Base-by-base conservation (phyloP, 192 early-diverging fungal genomes). In the Entrophospora sp. region DNA sequence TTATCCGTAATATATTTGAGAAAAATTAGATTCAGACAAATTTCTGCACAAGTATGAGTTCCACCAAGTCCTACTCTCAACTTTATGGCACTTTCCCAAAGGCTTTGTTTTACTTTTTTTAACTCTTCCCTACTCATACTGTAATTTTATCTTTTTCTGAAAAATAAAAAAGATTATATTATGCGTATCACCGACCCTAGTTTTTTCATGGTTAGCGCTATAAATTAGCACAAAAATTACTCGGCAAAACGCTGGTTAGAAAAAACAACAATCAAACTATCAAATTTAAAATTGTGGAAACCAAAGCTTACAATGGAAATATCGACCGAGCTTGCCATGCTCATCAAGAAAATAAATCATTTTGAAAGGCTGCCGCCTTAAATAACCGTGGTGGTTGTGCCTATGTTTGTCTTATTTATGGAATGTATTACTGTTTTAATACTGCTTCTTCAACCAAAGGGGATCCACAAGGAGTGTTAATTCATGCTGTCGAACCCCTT, bases 281-380 rank as follows among this genome's bases (percentile, higher is more conserved):
- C 22, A 12, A 38, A 48, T 5, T 49, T 49, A 49, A 49, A 49
- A 49, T 49, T 24, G 48, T 49, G 7, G 48, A 49, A 49, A 49
- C 48, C 20, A n/a, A 49, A 49, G 48, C 48, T n/a, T 49, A 49
- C 18, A 49, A 10, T n/a, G 48, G 48, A 9, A 49, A 49, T 10
- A 49, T 49, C 18, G 48, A 49, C 48, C 48, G 48, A 49, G 48
- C 48, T n/a, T 49, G 48, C 24, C 48, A 49, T 49, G 48, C 48
- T 49, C 48, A 49, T 24, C 24, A 20, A 22, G 48, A 49, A 49
- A 49, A 49, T 49, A 49, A 22, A 22, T 49, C 48, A 49, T 10
- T 5, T 10, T 49, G 48, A 22, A 49, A 49, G 18, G 5, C 48
- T 49, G 48, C 48, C 48, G 48, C 48, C 48, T 49, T 49, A 49